Percentiles rank a stretch among this genome's conserved stretches.
Evolutionary conservation across 2,329 filamentous ascomycete genomes (phyloP).

Genomic region (Zymoseptoria crescenta): DNA sequence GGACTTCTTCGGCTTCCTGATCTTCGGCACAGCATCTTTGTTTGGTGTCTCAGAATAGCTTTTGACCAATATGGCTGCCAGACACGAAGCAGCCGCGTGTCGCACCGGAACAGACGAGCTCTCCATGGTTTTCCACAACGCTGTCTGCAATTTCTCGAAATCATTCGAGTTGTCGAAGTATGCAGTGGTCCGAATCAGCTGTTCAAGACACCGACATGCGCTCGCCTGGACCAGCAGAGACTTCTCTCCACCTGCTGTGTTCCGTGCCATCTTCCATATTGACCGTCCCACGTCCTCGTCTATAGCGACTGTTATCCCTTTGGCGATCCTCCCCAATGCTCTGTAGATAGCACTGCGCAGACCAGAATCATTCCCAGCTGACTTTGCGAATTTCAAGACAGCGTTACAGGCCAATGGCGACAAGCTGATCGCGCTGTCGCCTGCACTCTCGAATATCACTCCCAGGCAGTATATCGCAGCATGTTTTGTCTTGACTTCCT

Average conservation of each 20-base stretch:
- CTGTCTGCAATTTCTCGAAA: conserved; percentile 78
- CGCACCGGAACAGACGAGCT: conserved; percentile 66
- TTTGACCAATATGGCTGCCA: conserved; percentile 77
- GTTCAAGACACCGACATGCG: conserved; percentile 71
- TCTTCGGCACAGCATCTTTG: conserved; percentile 46
- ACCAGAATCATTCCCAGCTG: conserved; percentile 70
- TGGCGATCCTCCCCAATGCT: conserved; percentile 66
- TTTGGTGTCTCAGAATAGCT: conserved; percentile 59
- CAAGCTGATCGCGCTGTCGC: conserved; percentile 82
- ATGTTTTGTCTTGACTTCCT: conserved; percentile 72
- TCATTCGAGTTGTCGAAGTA: conserved; percentile 86
- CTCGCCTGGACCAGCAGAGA: conserved; percentile 70
- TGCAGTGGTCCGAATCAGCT: conserved; percentile 61
- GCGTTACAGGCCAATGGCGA: conserved; percentile 66
- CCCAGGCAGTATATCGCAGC: conserved; percentile 81
- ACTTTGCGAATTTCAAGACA: conserved; percentile 71
- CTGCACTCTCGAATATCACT: conserved; percentile 82
- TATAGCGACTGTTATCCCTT: conserved; percentile 66
- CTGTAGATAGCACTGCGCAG: conserved; percentile 70
- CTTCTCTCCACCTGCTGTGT: conserved; percentile 69
- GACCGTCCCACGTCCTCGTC: conserved; percentile 83
- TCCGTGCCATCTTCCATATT: conserved; percentile 85
- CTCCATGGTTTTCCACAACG: conserved; percentile 81
- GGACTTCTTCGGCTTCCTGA: conserved; percentile 64
- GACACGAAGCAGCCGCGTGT: conserved; percentile 76